Conservation (phyloP, 352 stramenopile genomes). For the Phytophthora constricta region DNA sequence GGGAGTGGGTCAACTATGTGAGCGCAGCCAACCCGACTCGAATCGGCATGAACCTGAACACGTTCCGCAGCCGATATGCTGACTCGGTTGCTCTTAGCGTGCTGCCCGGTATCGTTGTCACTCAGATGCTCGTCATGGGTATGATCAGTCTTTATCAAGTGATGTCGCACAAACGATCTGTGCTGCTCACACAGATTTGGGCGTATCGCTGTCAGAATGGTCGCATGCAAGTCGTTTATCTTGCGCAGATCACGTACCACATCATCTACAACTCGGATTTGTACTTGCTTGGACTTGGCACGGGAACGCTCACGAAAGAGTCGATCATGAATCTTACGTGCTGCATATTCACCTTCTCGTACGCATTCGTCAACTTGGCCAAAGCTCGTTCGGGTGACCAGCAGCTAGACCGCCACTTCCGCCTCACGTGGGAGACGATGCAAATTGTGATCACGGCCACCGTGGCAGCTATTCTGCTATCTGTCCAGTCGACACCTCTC, state of each 20-base stretch:
- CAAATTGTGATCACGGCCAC: slow-evolving; percentile 32
- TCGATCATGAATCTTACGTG: slow-evolving; percentile 40
- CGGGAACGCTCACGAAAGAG: slow-evolving; percentile 33
- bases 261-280: slow-evolving; percentile 35
- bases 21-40: slow-evolving; percentile 9
- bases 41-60: slow-evolving; percentile 31
- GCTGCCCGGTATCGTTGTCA: slow-evolving; percentile 30
- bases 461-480: slow-evolving; percentile 16
- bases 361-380: slow-evolving; percentile 30
- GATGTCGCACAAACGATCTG: slow-evolving; percentile 36
- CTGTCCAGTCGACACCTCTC: slow-evolving; percentile 16
- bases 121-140: slow-evolving; percentile 36
- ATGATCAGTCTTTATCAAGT: slow-evolving; percentile 39
- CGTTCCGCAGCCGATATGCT: slow-evolving; percentile 24
- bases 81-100: slow-evolving; percentile 26
- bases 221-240: slow-evolving; percentile 37
- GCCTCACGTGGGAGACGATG: slow-evolving; percentile 35
- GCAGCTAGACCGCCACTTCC: slow-evolving; percentile 37
- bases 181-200: slow-evolving; percentile 42
- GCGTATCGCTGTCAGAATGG: slow-evolving; percentile 41
- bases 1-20: slow-evolving; percentile 31
- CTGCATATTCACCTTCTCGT: slow-evolving; percentile 38
- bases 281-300: slow-evolving; percentile 35
- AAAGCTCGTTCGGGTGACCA: slow-evolving; percentile 34
- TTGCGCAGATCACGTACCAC: slow-evolving; percentile 40